These are phyloP conservation scores for Boletus bicolor DNA, from an alignment of 768 basidiomycete species.

Conservation along the genomic window DNA sequence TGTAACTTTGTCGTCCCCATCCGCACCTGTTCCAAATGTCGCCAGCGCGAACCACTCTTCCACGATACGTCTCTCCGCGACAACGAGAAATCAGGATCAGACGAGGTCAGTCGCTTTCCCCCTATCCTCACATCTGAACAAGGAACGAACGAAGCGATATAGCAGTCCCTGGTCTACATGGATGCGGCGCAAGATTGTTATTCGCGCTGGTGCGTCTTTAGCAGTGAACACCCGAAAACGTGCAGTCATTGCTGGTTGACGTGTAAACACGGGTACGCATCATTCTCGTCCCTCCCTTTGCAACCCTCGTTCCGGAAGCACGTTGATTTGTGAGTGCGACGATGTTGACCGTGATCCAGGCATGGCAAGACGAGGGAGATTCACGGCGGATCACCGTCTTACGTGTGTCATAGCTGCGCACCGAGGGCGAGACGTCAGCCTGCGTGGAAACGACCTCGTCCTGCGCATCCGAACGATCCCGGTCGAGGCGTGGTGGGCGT, in stretches of 20 bases:
- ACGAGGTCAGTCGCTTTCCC: conserved; percentile 14
- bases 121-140: not conserved
- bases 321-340: not conserved
- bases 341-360: conserved; percentile 12
- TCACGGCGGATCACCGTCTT: conserved; percentile 30
- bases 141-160: not conserved
- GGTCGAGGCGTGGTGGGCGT: not conserved
- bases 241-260: conserved; percentile 29
- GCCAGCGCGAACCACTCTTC: conserved; percentile 26
- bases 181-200: conserved; percentile 32
- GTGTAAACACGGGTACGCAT: conserved; percentile 27
- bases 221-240: conserved; percentile 26
- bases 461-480: conserved; percentile 8
- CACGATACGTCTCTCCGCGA: conserved; percentile 9
- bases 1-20: conserved; percentile 31
- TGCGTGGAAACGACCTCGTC: conserved; percentile 22
- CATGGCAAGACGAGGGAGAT: conserved; percentile 31
- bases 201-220: conserved; percentile 29
- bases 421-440: conserved; percentile 17
- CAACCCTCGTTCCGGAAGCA: not conserved
- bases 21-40: conserved; percentile 32
- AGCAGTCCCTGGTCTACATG: conserved; percentile 25
- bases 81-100: conserved; percentile 17
- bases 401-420: conserved; percentile 27
- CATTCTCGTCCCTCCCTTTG: not conserved